phyloP scores from a whole-genome alignment of 805 yeast species.

The Starmerella vaccinii region DNA sequence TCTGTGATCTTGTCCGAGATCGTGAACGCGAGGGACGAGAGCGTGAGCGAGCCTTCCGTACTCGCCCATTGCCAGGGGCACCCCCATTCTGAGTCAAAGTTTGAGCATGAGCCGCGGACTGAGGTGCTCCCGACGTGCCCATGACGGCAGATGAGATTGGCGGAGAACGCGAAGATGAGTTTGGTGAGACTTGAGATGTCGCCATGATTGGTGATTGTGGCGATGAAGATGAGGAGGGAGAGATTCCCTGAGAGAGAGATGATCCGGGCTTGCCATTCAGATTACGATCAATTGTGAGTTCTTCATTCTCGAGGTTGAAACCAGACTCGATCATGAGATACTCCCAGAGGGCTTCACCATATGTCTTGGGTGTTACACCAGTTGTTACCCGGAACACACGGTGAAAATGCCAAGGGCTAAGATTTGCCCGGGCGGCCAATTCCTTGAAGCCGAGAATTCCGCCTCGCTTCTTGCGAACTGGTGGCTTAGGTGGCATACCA shows the following conservation, averaged over 20 bases:
- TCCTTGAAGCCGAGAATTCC: constrained; percentile 56
- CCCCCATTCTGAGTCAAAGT: constrained; percentile 8
- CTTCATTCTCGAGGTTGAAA: constrained; percentile 24
- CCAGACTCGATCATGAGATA: constrained; percentile 24
- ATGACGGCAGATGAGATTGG: background rate
- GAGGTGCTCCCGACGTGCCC: background rate
- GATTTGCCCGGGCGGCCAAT: constrained; percentile 69
- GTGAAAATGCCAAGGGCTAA: constrained; percentile 90
- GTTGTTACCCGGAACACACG: constrained; percentile 79
- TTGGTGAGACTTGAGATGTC: background rate
- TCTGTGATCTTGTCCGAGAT: constrained; percentile 14
- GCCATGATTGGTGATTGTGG: constrained; percentile 6
- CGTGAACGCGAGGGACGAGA: constrained; percentile 20
- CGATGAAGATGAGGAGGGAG: constrained; percentile 9
- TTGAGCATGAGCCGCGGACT: background rate
- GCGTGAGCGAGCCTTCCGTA: constrained; percentile 17
- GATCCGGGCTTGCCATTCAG: constrained; percentile 3
- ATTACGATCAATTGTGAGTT: constrained; percentile 14
- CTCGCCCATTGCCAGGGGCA: constrained; percentile 16
- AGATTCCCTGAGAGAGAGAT: background rate
- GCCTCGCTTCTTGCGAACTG: constrained; percentile 32
- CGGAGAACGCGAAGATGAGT: background rate
- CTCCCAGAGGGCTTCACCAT: constrained; percentile 68
- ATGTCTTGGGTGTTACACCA: constrained; percentile 78
- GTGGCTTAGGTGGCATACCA: constrained; percentile 19